Base-by-base conservation (phyloP, 1,139 yeast genomes). In the Lodderomyces elongisporus region DNA sequence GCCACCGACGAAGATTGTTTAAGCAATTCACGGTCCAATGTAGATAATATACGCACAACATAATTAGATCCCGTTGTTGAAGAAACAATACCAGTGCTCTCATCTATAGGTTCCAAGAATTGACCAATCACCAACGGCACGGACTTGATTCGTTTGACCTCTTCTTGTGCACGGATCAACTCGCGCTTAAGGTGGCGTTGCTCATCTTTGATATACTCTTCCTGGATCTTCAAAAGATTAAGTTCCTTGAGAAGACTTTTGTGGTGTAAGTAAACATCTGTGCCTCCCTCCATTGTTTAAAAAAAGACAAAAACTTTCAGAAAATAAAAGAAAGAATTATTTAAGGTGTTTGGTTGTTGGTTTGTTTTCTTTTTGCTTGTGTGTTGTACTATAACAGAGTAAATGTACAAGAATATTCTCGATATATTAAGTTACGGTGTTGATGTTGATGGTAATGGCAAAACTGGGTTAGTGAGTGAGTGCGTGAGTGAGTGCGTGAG, bases 101-200 rank as follows among this genome's bases (percentile, higher is more conserved):
- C 94, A 60, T 93, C 99, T 48, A 93, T 89, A 38, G 98, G 96
- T 58, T 93, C 99, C 48, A 93, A 70, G 51, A 93, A 93, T 62
- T 93, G 98, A 15, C 99, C 99, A 61, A 93, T 93, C 21, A 93
- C 98, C 44, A 93, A 70, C 13, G 99, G 99, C 33, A 93, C 99
- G 3, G 96, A 85, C 54, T 91, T 95, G 56, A 93, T 93, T 49
- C 96, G 77, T 60, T 91, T 91, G 32, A 91, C 98, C 60, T 93
- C 99, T 60, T 93, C 98, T 58, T 93, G 98, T 1, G 98, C 98
- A 48, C 97, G 79, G 29, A 89, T 80, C 38, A 93, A 73, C 63
- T 93, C 99, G 46, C 97, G 74, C 54, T 87, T 89, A 54, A 93
- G 72, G 60, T 89, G 95, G 54, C 96, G 93, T 56, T 89, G 96